Evolutionary conservation across 1,284 basidiomycete genomes (phyloP).

Genomic region (Apiotrichum mycotoxinovorans): DNA sequence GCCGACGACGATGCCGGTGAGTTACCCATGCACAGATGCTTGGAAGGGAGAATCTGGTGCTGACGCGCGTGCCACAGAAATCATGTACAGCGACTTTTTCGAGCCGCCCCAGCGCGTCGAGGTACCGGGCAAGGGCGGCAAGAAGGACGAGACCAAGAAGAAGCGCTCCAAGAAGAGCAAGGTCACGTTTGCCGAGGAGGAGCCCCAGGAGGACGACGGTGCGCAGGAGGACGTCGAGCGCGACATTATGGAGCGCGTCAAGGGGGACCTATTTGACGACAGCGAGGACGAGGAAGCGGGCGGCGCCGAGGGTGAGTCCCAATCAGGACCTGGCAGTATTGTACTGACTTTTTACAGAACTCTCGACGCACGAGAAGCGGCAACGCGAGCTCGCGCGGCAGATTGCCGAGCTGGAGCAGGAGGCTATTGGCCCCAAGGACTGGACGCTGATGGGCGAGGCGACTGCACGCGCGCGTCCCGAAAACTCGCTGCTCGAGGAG

Average conservation of each 20-base stretch:
- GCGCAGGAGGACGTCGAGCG: conserved; percentile 35
- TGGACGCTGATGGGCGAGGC: conserved; percentile 96
- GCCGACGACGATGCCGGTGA: conserved; percentile 46
- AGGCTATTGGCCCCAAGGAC: conserved; percentile 62
- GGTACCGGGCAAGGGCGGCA: conserved; percentile 25
- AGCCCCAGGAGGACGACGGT: conserved; percentile 33
- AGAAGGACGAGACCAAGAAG: conserved; percentile 38
- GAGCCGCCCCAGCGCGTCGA: conserved; percentile 49
- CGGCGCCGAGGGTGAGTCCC: conserved; percentile 35
- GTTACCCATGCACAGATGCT: conserved; percentile 14
- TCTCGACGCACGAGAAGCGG: conserved; percentile 55
- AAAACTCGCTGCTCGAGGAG: conserved; percentile 88
- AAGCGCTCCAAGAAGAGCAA: conserved; percentile 48
- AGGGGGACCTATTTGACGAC: conserved; percentile 56
- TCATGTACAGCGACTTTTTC: conserved; percentile 61
- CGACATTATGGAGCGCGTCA: conserved; percentile 53
- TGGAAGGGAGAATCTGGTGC: too few relatives aligned
- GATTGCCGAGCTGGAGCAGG: conserved; percentile 55
- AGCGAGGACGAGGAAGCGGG: conserved; percentile 51
- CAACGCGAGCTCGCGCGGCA: conserved; percentile 54
- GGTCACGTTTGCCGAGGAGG: conserved; percentile 23
- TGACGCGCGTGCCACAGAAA: conserved; percentile 32
- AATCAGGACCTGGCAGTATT: background rate
- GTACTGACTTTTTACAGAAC: conserved; percentile 24
- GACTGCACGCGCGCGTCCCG: conserved; percentile 71